Evolutionary conservation across 1,284 basidiomycete genomes (phyloP).

Genomic region (Psilocybe mexicana): DNA sequence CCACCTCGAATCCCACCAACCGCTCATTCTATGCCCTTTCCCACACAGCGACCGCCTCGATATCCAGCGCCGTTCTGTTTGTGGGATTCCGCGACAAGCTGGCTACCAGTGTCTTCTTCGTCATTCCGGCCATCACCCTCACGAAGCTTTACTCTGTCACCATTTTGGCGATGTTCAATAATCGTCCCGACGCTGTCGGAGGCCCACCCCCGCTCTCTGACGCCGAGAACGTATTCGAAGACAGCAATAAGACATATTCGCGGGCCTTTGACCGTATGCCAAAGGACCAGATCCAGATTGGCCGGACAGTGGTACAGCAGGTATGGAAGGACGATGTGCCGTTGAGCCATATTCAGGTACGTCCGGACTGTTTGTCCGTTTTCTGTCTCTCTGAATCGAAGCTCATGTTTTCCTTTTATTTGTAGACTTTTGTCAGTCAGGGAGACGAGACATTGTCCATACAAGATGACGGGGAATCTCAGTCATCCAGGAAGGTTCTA

Average conservation of each 20-base stretch:
- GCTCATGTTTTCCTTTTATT: neutral
- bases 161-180: constrained; percentile 29
- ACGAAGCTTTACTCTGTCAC: constrained; percentile 27
- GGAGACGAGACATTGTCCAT: neutral
- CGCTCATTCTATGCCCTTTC: neutral
- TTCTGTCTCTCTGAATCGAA: neutral
- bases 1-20: neutral
- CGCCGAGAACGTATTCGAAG: constrained; percentile 21
- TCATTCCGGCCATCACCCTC: constrained; percentile 27
- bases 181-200: constrained; percentile 22
- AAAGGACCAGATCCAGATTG: constrained; percentile 23
- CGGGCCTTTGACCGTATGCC: constrained; percentile 13
- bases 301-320: constrained; percentile 25
- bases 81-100: constrained; percentile 26
- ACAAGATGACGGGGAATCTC: constrained; percentile 7
- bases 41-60: constrained; percentile 23
- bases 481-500: constrained; percentile 7
- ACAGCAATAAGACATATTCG: constrained; percentile 14
- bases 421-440: neutral
- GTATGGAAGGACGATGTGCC: constrained; percentile 25
- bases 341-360: constrained; percentile 19
- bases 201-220: constrained; percentile 20
- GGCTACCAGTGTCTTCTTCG: constrained; percentile 25
- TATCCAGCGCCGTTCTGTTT: constrained; percentile 25
- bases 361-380: neutral